These are phyloP conservation scores for Coniochaeta prunicola DNA, from an alignment of 2,329 filamentous ascomycete genomes.

Conservation along the genomic window DNA sequence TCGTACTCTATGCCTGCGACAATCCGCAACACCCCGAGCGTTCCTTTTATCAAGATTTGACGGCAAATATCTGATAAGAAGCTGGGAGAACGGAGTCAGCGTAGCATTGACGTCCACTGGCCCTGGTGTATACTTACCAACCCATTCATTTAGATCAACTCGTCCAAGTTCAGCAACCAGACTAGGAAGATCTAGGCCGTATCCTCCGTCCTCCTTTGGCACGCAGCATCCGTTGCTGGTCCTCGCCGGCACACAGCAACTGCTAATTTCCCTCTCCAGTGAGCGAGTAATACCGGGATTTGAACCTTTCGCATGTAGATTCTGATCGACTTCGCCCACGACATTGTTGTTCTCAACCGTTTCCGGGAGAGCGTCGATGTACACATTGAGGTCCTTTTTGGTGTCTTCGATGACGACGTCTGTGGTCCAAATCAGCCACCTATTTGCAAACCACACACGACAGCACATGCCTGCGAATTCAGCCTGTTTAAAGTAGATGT, in stretches of 20 bases:
- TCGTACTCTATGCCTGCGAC: too few relatives aligned
- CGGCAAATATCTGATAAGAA: slow-evolving; percentile 42
- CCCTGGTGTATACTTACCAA: slow-evolving; percentile 28
- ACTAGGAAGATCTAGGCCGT: neutral
- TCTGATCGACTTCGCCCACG: neutral
- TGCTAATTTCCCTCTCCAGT: slow-evolving; percentile 9
- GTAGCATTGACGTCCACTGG: slow-evolving; percentile 1
- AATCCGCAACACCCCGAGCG: too few relatives aligned
- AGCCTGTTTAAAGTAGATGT: slow-evolving; percentile 38
- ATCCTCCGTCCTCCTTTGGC: slow-evolving; percentile 2
- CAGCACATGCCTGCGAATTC: slow-evolving; percentile 38
- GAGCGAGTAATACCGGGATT: neutral
- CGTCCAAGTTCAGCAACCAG: slow-evolving; percentile 11
- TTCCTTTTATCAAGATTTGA: slow-evolving; percentile 23
- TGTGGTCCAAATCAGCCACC: slow-evolving; percentile 10
- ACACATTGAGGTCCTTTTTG: slow-evolving; percentile 39
- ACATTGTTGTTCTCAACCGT: slow-evolving; percentile 15
- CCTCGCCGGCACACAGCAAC: slow-evolving; percentile 9
- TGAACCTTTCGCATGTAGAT: neutral
- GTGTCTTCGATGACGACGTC: slow-evolving; percentile 37
- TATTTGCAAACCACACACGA: neutral
- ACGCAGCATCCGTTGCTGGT: neutral
- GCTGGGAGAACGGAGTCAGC: slow-evolving; percentile 16
- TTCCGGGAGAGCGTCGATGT: slow-evolving; percentile 19
- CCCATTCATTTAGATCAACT: slow-evolving; percentile 42